Evolutionary conservation across 805 yeast genomes (phyloP), one percentile per base, ranked within the genome.

Genomic region (Wickerhamomyces ciferrii): DNA sequence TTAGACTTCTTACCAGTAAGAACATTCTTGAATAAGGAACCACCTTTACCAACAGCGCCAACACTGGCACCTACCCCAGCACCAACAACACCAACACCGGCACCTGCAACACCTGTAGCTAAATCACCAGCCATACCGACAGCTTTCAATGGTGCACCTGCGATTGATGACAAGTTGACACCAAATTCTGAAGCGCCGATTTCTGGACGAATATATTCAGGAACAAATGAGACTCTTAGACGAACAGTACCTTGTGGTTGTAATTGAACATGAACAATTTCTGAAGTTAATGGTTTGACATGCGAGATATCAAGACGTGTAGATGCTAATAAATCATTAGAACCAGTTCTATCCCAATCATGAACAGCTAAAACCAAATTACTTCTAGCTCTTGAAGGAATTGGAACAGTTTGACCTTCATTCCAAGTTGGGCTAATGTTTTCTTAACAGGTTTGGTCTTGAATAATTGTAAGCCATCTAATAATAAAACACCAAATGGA

Each of bases 341-440:
- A 77, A 51, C 87, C 91, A 21, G 90, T 76, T 60, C 84, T 72
- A 65, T 87, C 94, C 92, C 92, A 87, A 63, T 87, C 94, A 56
- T 67, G 77, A 17, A 83, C 79, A 40, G 74, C 75, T 21, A 83
- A 53, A 31, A 63, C 50, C 25, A 84, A 60, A 17, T 67, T 55
- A 23, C 76, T 68, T 59, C 85, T 75, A 2, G 81, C 67, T 62
- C 88, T 78, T 0, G 94, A 84, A 34, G 77, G 72, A 48, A 86
- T 63, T 4, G 86, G 82, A 53, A 88, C 64, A 4, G 71, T 72
- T 21, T 78, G 69, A 8, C 68, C 63, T 55, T 87, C 94, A 60
- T 87, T 83, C 91, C 94, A 90, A 11, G 72, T 74, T 17, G 96
- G 96, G 79, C 71, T 53, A 86, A 68, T 0, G 87, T 79, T 60